Percentiles rank a stretch among this genome's conserved stretches.
These are phyloP conservation scores for Cutaneotrichosporon cavernicola DNA, from an alignment of 1,284 basidiomycete species.

Conservation along the genomic window DNA sequence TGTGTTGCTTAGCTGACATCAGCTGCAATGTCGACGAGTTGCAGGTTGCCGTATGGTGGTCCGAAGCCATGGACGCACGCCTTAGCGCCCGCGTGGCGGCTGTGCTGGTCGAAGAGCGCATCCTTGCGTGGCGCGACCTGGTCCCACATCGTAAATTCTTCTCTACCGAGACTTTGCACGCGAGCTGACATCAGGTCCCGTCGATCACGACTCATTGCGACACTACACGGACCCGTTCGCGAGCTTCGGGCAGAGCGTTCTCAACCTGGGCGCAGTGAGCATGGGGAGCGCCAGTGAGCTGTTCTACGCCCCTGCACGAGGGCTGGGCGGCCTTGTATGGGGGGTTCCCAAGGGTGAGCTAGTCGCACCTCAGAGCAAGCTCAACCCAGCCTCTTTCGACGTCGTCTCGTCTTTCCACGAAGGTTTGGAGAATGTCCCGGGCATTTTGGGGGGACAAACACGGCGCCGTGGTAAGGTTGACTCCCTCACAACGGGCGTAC, in stretches of 20 bases:
- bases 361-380: background rate
- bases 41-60: slow-evolving; percentile 63
- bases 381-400: slow-evolving; percentile 40
- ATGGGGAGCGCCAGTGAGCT: slow-evolving; percentile 56
- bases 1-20: background rate
- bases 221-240: slow-evolving; percentile 23
- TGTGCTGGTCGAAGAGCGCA: slow-evolving; percentile 56
- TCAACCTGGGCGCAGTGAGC: slow-evolving; percentile 59
- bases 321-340: slow-evolving; percentile 56
- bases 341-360: slow-evolving; percentile 50
- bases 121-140: slow-evolving; percentile 56
- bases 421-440: slow-evolving; percentile 57
- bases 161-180: background rate
- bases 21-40: slow-evolving; percentile 61
- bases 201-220: slow-evolving; percentile 57
- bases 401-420: slow-evolving; percentile 56
- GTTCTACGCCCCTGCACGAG: slow-evolving; percentile 54
- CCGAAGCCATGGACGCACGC: slow-evolving; percentile 58
- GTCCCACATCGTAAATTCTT: slow-evolving; percentile 56
- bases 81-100: slow-evolving; percentile 61
- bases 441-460: slow-evolving; percentile 56
- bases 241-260: slow-evolving; percentile 56
- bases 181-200: slow-evolving; percentile 53
- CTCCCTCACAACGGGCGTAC: slow-evolving; percentile 56
- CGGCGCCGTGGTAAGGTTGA: slow-evolving; percentile 54